phyloP scores from a whole-genome alignment of 2,329 filamentous ascomycete genomes.

The Ustulina deusta region DNA sequence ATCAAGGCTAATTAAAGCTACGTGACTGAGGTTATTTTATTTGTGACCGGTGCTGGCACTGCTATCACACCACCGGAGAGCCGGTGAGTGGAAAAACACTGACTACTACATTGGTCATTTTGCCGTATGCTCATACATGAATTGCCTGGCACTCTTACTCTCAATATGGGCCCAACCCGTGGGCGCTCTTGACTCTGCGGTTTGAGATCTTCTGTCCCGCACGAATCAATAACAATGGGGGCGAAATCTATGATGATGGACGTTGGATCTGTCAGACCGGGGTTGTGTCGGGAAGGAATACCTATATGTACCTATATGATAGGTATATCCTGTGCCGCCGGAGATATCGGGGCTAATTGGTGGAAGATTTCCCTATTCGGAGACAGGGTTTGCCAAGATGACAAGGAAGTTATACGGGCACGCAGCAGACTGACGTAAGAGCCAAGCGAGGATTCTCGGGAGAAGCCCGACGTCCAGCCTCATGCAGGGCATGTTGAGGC shows the following conservation, averaged over 20 bases:
- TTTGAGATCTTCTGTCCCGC: neutral
- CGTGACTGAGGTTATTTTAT: neutral
- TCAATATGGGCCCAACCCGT: neutral
- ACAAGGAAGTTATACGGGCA: conserved; percentile 12
- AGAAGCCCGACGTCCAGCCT: conserved; percentile 40
- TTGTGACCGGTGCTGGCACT: neutral
- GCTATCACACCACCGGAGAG: neutral
- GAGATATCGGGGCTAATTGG: conserved; percentile 29
- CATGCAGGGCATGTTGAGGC: conserved; percentile 44
- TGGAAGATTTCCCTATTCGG: conserved; percentile 13
- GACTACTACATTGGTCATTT: neutral
- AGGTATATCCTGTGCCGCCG: conserved; percentile 6
- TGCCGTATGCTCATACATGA: neutral
- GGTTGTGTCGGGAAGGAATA: neutral
- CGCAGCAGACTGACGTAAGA: conserved; percentile 30
- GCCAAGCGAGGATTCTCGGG: conserved; percentile 14
- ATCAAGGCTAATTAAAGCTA: neutral
- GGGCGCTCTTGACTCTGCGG: neutral
- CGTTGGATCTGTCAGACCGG: neutral
- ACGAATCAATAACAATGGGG: neutral
- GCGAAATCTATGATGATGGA: neutral
- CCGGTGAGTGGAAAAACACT: neutral
- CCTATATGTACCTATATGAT: neutral
- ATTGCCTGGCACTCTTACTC: neutral
- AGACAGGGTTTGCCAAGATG: conserved; percentile 23